These are phyloP conservation scores for Poa pratensis DNA, from an alignment of 176 grass and related monocot genomes.

Conservation along the genomic window DNA sequence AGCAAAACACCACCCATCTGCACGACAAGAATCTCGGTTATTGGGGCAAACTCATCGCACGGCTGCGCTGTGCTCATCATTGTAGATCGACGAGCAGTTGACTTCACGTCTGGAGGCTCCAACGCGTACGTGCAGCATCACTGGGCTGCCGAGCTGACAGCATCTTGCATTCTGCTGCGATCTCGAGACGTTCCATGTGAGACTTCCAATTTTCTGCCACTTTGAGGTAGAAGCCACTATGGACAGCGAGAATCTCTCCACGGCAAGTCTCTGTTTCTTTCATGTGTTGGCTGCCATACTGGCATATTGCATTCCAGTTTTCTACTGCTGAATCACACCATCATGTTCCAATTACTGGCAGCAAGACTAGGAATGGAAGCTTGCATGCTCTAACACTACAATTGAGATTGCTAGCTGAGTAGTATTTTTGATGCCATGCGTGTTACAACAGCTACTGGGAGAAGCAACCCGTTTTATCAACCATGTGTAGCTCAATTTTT, in stretches of 20 bases:
- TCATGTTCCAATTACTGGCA: conserved; percentile 31
- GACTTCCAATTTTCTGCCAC: no score
- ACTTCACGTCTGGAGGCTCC: neutral
- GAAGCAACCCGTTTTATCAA: conserved; percentile 25
- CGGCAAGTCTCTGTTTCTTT: no score
- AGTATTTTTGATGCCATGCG: neutral
- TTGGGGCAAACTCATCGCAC: neutral
- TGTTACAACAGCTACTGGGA: conserved; percentile 2
- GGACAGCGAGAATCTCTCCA: no score
- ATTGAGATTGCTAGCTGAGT: neutral
- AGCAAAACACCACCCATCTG: conserved; percentile 20
- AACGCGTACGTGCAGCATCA: neutral
- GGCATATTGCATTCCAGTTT: neutral
- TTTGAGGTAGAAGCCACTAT: no score
- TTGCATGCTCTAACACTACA: neutral
- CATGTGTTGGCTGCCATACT: neutral
- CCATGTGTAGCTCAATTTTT: neutral
- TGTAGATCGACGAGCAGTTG: neutral
- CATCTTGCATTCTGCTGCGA: no score
- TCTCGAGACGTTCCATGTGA: no score
- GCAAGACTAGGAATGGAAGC: conserved; percentile 29
- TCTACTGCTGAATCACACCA: neutral
- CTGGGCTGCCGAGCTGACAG: no score
- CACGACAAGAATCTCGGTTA: conserved; percentile 1
- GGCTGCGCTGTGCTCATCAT: neutral